Conservation (phyloP, 805 yeast genomes). For the Kluyveromyces wickerhamii region DNA sequence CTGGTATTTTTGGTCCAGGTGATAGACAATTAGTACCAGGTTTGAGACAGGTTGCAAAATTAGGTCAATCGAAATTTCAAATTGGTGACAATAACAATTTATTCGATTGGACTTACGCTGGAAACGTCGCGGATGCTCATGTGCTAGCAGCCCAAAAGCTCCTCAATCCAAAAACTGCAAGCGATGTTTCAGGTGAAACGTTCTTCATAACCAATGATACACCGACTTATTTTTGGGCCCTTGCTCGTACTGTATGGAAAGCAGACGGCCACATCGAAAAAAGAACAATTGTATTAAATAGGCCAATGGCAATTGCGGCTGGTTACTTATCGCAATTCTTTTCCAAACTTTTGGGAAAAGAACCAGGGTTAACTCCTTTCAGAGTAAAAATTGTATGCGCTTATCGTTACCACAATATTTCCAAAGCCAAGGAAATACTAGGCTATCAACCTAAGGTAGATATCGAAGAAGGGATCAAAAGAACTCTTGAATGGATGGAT, state of each 20-base stretch:
- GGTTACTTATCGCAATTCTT: slow-evolving; percentile 78
- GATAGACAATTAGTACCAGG: slow-evolving; percentile 96
- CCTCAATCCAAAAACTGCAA: slow-evolving; percentile 37
- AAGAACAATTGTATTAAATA: slow-evolving; percentile 56
- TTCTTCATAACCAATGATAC: slow-evolving; percentile 90
- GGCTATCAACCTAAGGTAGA: slow-evolving; percentile 78
- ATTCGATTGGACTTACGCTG: slow-evolving; percentile 97
- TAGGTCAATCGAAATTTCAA: slow-evolving; percentile 87
- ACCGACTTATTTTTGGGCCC: slow-evolving; percentile 94
- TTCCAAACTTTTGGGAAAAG: slow-evolving; percentile 65
- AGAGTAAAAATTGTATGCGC: slow-evolving; percentile 92
- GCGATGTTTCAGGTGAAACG: slow-evolving; percentile 67
- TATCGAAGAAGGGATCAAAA: slow-evolving; percentile 69
- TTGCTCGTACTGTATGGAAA: slow-evolving; percentile 96
- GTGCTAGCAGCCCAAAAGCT: slow-evolving; percentile 82
- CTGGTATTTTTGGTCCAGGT: slow-evolving; percentile 98
- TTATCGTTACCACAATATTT: slow-evolving; percentile 81
- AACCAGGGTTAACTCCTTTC: slow-evolving; percentile 92
- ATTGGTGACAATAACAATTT: slow-evolving; percentile 89
- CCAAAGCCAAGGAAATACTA: slow-evolving; percentile 71
- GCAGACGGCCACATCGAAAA: slow-evolving; percentile 82
- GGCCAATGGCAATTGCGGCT: slow-evolving; percentile 68
- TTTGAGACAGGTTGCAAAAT: slow-evolving; percentile 67
- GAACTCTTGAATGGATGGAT: slow-evolving; percentile 83
- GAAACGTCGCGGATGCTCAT: slow-evolving; percentile 96